Evolutionary conservation across 1,284 basidiomycete genomes (phyloP).

Genomic region (Irpex rosettiformis): DNA sequence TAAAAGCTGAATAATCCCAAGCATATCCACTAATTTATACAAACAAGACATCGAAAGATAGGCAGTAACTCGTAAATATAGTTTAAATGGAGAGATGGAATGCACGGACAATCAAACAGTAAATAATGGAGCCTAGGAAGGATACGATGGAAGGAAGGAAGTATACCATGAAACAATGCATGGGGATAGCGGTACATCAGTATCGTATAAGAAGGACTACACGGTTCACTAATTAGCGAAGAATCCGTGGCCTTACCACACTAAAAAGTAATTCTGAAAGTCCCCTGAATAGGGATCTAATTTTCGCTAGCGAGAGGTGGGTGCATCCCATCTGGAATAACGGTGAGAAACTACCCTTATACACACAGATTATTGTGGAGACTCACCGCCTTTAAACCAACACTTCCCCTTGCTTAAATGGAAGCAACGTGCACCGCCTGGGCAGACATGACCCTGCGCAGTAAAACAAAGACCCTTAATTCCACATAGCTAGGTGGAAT

Average conservation of each 20-base stretch:
- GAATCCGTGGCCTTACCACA: neutral
- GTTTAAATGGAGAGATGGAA: neutral
- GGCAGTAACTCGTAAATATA: neutral
- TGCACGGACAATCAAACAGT: too few relatives aligned
- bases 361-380: neutral
- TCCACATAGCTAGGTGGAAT: neutral
- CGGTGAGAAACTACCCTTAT: neutral
- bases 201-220: neutral
- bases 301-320: constrained; percentile 7
- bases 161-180: neutral
- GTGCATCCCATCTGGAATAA: constrained; percentile 5
- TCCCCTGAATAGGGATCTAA: constrained; percentile 9
- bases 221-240: neutral
- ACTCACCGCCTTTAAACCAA: constrained; percentile 78
- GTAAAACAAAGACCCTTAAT: neutral
- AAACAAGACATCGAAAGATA: neutral
- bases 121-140: neutral
- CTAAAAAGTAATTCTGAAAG: constrained; percentile 3
- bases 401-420: constrained; percentile 58
- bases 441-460: constrained; percentile 66
- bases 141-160: neutral
- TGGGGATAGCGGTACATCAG: neutral
- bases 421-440: constrained; percentile 60
- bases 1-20: neutral
- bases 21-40: neutral